Conservation (phyloP, 208 protist species). For the Leptomonas pyrrhocoris region DNA sequence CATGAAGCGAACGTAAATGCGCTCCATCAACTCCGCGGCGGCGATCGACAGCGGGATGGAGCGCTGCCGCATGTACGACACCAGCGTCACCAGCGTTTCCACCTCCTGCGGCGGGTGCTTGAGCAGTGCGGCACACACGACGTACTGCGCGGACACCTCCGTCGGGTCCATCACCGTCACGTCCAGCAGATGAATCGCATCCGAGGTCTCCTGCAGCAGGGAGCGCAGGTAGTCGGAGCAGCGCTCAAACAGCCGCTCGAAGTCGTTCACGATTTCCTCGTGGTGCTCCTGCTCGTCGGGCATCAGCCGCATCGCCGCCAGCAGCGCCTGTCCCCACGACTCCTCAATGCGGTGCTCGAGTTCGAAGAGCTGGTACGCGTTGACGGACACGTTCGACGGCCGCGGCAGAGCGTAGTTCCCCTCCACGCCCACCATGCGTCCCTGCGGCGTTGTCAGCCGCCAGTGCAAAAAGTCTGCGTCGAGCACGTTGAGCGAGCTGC, state of each 20-base stretch:
- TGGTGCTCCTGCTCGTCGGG: slow-evolving; percentile 75
- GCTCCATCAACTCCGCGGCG: slow-evolving; percentile 62
- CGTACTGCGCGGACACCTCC: slow-evolving; percentile 43
- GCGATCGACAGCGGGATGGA: slow-evolving; percentile 46
- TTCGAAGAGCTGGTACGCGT: slow-evolving; percentile 27
- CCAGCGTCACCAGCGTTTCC: slow-evolving; percentile 41
- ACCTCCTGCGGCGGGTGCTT: slow-evolving; percentile 47
- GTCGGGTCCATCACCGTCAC: slow-evolving; percentile 27
- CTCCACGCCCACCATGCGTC: slow-evolving; percentile 22
- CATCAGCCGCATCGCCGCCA: slow-evolving; percentile 50
- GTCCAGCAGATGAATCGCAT: slow-evolving; percentile 45
- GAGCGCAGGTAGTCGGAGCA: slow-evolving; percentile 65
- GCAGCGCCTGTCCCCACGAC: slow-evolving; percentile 65
- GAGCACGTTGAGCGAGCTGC: slow-evolving; percentile 41
- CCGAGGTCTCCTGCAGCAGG: slow-evolving; percentile 38
- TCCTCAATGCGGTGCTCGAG: slow-evolving; percentile 49
- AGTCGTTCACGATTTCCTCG: slow-evolving; percentile 68
- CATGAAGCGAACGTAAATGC: slow-evolving; percentile 73
- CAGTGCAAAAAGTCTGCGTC: slow-evolving; percentile 44
- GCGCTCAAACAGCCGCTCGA: slow-evolving; percentile 62
- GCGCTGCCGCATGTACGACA: slow-evolving; percentile 51
- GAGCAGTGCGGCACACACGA: slow-evolving; percentile 56
- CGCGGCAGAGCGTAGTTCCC: slow-evolving; percentile 31
- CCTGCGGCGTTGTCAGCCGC: slow-evolving; percentile 35
- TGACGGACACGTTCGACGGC: slow-evolving; percentile 19